phyloP scores from a whole-genome alignment of 1,139 yeast genomes.

The Wickerhamomyces sp. region DNA sequence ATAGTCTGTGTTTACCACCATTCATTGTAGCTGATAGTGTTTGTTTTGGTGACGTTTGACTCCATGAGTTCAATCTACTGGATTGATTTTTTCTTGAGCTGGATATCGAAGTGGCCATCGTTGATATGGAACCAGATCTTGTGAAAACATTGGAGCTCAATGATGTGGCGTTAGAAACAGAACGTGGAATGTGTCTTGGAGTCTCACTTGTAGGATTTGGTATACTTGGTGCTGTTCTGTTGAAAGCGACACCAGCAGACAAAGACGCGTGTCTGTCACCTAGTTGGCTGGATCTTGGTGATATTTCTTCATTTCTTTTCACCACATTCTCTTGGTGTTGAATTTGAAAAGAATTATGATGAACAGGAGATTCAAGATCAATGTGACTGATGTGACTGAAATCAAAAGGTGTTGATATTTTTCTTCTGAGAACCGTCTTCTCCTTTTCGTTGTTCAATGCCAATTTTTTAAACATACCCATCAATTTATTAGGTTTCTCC shows the following conservation, averaged over 20 bases:
- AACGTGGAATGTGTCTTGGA: slow-evolving; percentile 5
- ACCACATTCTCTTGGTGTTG: not conserved
- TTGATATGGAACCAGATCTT: slow-evolving; percentile 15
- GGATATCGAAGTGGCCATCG: slow-evolving; percentile 12
- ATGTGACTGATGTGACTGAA: slow-evolving; percentile 23
- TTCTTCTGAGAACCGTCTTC: slow-evolving; percentile 5
- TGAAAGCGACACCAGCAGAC: slow-evolving; percentile 12
- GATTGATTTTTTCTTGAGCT: slow-evolving; percentile 6
- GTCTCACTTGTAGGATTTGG: no score
- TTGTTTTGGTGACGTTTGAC: slow-evolving; percentile 1
- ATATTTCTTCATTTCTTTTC: not conserved
- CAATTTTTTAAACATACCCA: slow-evolving; percentile 24
- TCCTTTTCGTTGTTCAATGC: slow-evolving; percentile 6
- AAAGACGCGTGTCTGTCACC: not conserved
- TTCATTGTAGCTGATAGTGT: not conserved
- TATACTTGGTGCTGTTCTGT: slow-evolving; percentile 12
- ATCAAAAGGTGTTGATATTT: slow-evolving; percentile 23
- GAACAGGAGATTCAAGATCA: slow-evolving; percentile 11
- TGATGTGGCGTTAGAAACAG: slow-evolving; percentile 8
- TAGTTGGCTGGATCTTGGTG: not conserved
- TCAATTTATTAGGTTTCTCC: slow-evolving; percentile 11
- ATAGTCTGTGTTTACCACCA: no score
- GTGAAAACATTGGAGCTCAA: slow-evolving; percentile 9
- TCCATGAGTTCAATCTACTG: not conserved
- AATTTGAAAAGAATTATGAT: slow-evolving; percentile 11